Percentiles rank a stretch among this genome's conserved stretches.
Conservation (phyloP, 768 basidiomycete genomes). For the Pleurotus platypus region DNA sequence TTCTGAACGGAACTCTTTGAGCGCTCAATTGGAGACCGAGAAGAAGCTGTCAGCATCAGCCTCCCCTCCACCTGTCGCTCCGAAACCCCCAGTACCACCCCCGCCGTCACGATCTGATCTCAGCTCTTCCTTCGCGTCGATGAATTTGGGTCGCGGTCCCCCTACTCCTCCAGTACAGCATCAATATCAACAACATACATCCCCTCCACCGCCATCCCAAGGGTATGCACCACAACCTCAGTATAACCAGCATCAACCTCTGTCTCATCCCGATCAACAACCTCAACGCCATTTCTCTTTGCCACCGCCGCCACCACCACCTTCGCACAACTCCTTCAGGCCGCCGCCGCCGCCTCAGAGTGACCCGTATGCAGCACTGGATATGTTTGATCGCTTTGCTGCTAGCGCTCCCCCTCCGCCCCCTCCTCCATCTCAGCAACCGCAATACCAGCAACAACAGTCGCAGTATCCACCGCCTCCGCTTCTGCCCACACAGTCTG, state of each 20-base stretch:
- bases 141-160: slow-evolving; percentile 43
- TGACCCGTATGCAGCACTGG: slow-evolving; percentile 33
- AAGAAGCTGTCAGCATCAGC: slow-evolving; percentile 49
- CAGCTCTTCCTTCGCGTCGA: slow-evolving; percentile 48
- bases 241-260: slow-evolving; percentile 8
- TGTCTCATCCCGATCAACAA: slow-evolving; percentile 10
- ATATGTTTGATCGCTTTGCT: slow-evolving; percentile 17
- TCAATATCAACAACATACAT: slow-evolving; percentile 19
- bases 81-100: slow-evolving; percentile 48
- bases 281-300: slow-evolving; percentile 13
- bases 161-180: slow-evolving; percentile 21
- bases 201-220: slow-evolving; percentile 8
- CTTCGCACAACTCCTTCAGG: slow-evolving; percentile 20
- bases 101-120: slow-evolving; percentile 37
- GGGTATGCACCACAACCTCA: background rate
- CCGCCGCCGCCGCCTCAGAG: slow-evolving; percentile 16
- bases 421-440: slow-evolving; percentile 15
- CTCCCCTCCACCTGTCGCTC: slow-evolving; percentile 34
- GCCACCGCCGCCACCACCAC: slow-evolving; percentile 18
- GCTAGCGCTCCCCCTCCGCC: slow-evolving; percentile 15
- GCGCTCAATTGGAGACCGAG: slow-evolving; percentile 69
- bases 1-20: slow-evolving; percentile 66
- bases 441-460: slow-evolving; percentile 11
- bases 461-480: slow-evolving; percentile 10
- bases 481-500: slow-evolving; percentile 13